Conservation (phyloP, 2,329 filamentous ascomycete species). For the Alternaria dauci region DNA sequence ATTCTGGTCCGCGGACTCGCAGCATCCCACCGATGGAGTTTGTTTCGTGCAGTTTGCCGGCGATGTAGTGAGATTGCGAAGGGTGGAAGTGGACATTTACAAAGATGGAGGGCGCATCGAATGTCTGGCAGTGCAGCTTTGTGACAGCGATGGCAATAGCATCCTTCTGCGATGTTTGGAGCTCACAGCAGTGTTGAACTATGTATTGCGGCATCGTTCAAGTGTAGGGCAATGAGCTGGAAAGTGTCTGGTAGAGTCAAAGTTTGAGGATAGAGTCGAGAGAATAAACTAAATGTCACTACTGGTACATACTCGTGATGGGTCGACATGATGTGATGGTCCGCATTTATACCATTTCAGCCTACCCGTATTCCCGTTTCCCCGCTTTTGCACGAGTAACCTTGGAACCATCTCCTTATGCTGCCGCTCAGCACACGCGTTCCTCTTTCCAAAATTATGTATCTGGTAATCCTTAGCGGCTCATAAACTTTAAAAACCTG, state of each 20-base stretch:
- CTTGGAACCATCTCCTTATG: neutral
- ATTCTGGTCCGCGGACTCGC: neutral
- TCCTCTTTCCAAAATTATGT: neutral
- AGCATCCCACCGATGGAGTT: neutral
- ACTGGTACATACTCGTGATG: neutral
- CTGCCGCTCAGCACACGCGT: neutral
- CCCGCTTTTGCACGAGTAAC: neutral
- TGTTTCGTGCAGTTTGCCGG: neutral
- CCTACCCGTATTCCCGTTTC: neutral
- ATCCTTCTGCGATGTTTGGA: neutral
- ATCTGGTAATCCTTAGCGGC: neutral
- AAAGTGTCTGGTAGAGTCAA: neutral
- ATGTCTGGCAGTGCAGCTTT: neutral
- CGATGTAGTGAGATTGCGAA: neutral
- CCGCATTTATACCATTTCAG: neutral
- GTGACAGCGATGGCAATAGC: neutral
- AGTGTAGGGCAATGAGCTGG: neutral
- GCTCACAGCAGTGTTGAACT: neutral
- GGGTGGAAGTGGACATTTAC: neutral
- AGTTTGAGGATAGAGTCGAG: neutral
- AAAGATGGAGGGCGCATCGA: neutral
- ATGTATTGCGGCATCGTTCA: neutral
- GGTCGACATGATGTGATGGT: neutral
- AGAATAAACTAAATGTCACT: neutral
- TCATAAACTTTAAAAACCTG: neutral